phyloP scores from a whole-genome alignment of 257 asterid species.

The Salvia miltiorrhiza region DNA sequence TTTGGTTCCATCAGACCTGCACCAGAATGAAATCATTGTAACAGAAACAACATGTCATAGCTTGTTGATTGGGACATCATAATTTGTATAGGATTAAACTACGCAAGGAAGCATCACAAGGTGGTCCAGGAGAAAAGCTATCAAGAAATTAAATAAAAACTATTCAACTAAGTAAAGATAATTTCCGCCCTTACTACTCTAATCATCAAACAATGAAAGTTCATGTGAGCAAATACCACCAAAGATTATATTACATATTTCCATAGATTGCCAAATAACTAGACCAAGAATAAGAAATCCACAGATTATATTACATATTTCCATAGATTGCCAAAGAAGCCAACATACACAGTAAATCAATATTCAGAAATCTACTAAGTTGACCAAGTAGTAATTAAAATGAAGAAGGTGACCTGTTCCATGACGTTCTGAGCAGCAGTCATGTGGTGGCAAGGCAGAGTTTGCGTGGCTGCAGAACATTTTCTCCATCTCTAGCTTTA shows the following conservation, averaged over 20 bases:
- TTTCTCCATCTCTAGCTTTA: not conserved
- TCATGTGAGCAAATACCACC: not conserved
- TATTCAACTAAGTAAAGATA: not conserved
- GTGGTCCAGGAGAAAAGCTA: not conserved
- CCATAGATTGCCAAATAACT: not conserved
- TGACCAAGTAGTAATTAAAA: not conserved
- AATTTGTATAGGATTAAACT: too few species aligned
- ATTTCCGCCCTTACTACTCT: not conserved
- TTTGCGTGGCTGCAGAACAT: constrained; percentile 60
- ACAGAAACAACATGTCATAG: too few species aligned
- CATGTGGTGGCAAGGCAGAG: constrained; percentile 96
- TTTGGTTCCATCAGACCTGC: too few species aligned
- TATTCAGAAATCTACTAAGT: too few species aligned
- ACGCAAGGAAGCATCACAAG: not conserved
- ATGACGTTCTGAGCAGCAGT: constrained; percentile 98
- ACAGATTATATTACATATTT: not conserved
- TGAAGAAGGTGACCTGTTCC: constrained; percentile 63
- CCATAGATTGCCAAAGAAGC: not conserved
- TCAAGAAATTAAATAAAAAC: not conserved
- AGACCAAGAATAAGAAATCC: not conserved
- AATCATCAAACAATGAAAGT: not conserved
- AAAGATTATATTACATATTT: too few species aligned
- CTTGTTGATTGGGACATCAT: too few species aligned
- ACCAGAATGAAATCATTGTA: too few species aligned
- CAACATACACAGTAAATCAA: not conserved